A percentile compares a stretch with the other conserved stretches of the same genome.
phyloP scores from a whole-genome alignment of 78 protist genomes.

The Dictyostelium intermedium region DNA sequence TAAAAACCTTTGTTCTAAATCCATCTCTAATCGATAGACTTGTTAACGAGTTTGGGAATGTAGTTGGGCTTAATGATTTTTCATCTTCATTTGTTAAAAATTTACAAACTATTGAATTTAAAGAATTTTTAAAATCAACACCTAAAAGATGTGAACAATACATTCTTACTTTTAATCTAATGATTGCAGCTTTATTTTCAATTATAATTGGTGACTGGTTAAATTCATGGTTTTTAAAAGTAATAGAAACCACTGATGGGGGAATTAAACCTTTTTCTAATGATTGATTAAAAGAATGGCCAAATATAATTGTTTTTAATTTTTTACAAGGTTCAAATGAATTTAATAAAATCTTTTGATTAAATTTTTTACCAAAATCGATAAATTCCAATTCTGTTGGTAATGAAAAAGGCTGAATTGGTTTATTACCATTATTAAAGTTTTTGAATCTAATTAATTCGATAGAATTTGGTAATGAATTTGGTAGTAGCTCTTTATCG shows the following conservation, averaged over 20 bases:
- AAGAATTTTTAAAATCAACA: neutral
- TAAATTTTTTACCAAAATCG: neutral
- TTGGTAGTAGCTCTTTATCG: neutral
- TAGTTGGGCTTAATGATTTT: neutral
- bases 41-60: neutral
- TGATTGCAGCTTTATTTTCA: neutral
- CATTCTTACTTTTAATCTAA: neutral
- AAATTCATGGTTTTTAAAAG: neutral
- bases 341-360: neutral
- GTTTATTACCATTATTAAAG: neutral
- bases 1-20: neutral
- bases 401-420: neutral
- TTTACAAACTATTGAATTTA: neutral
- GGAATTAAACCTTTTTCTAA: neutral
- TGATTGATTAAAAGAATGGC: neutral
- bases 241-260: neutral
- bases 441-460: neutral
- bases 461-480: neutral
- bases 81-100: neutral
- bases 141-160: neutral
- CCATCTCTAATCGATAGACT: neutral
- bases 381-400: neutral
- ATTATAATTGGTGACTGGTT: neutral
- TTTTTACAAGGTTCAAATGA: neutral
- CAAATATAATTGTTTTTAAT: neutral